Percentiles rank a stretch among this genome's conserved stretches.
These are phyloP conservation scores for Eutrema heterophyllum DNA, from an alignment of 345 rosid species.

Conservation along the genomic window DNA sequence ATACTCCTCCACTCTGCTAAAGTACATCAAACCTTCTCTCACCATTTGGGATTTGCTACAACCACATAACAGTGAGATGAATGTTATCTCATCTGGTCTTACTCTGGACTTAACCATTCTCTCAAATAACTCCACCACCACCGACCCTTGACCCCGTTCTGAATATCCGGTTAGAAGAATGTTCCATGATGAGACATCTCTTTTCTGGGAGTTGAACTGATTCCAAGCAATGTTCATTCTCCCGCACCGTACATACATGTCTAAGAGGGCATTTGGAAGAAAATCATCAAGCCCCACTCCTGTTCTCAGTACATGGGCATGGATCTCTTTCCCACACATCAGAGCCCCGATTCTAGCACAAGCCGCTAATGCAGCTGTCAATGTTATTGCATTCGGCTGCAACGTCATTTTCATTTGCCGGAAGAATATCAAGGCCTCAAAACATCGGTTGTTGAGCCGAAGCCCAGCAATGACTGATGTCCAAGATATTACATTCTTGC, in stretches of 20 bases:
- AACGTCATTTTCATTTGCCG: constrained; percentile 50
- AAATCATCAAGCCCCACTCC: constrained; percentile 52
- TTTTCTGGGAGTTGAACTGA: constrained; percentile 50
- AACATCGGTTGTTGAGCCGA: constrained; percentile 64
- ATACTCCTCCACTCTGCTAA: constrained; percentile 50
- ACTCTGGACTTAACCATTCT: constrained; percentile 54
- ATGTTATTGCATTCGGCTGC: constrained; percentile 63
- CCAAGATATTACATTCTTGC: constrained; percentile 83
- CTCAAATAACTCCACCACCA: constrained; percentile 51
- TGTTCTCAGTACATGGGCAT: constrained; percentile 57
- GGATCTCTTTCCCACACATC: constrained; percentile 79
- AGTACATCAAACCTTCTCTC: constrained; percentile 57
- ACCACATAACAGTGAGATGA: constrained; percentile 67
- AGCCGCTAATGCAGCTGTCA: constrained; percentile 70
- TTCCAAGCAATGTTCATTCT: constrained; percentile 56
- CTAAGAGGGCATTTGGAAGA: constrained; percentile 64
- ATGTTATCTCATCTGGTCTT: constrained; percentile 67
- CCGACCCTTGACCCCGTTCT: constrained; percentile 56
- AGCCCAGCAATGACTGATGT: constrained; percentile 71
- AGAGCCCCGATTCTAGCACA: constrained; percentile 80
- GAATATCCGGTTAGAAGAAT: constrained; percentile 68
- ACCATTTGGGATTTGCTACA: constrained; percentile 82
- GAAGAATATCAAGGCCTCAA: constrained; percentile 69
- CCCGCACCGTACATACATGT: constrained; percentile 83
- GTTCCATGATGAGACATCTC: constrained; percentile 78